Conservation (phyloP, 2,329 filamentous ascomycete genomes). For the Aspergillus pseudoterreus region DNA sequence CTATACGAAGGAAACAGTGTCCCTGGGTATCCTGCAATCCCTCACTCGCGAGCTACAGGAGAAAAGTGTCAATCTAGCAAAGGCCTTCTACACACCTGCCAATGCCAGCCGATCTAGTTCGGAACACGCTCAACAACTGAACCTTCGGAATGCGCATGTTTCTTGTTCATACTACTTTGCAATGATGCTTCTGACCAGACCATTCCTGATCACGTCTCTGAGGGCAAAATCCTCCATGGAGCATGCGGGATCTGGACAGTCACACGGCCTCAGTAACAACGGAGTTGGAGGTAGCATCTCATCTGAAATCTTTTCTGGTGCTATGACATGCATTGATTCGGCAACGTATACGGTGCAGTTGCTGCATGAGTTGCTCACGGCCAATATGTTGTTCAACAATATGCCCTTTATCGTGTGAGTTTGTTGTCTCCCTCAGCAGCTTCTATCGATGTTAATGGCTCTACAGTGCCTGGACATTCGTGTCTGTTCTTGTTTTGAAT, state of each 20-base stretch:
- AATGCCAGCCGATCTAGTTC: background rate
- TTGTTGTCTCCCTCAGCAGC: background rate
- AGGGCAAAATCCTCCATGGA: background rate
- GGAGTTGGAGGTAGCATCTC: background rate
- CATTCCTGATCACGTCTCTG: background rate
- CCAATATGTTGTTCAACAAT: background rate
- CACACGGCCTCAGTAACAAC: background rate
- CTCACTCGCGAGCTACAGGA: constrained; percentile 1
- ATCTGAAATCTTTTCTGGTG: background rate
- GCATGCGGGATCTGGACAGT: too few species aligned
- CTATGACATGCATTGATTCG: background rate
- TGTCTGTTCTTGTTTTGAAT: background rate
- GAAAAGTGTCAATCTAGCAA: background rate
- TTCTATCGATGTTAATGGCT: background rate
- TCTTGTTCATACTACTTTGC: constrained; percentile 2
- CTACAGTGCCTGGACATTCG: background rate
- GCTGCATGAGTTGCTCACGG: background rate
- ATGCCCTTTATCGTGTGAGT: constrained; percentile 1
- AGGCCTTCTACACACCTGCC: background rate
- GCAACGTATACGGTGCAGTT: background rate
- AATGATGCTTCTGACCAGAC: constrained; percentile 5
- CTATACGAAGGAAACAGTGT: constrained; percentile 2
- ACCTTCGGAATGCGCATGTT: constrained; percentile 1
- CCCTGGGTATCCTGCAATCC: background rate
- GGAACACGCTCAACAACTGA: background rate